Evolutionary conservation across 2,329 filamentous ascomycete genomes (phyloP), one percentile per base, ranked within the genome.

Genomic region (Laburnicola sp.): DNA sequence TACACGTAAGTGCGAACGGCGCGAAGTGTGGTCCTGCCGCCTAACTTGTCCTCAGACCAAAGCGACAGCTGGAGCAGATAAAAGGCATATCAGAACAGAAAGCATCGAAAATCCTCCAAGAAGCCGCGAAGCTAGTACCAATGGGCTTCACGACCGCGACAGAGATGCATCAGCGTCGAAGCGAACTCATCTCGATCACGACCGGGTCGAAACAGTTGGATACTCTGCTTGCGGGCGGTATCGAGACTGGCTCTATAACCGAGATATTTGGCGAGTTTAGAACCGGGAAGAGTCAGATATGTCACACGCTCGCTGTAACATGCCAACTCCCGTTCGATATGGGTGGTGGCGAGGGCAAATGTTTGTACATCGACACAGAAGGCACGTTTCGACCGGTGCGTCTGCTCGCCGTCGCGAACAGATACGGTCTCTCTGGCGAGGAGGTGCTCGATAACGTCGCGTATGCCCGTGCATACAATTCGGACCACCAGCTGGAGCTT

Each of bases 71-170:
- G 16, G 93, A 99, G 73, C 91, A 95, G 72, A 93, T 99, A 75
- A 99, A 97, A 74, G 94, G 94, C 50, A 96, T 99, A 30, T 99
- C 94, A 1, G 93, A 97, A 75, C 89, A 95, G 68, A 99, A 99
- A 72, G 94, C 95, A 2, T 86, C 84, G 30, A 97, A 97, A 70
- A 86, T 99, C 35, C 79, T 99, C 26, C 85, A 84, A 10, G 94
- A 97, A 95, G 93, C 93, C 26, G 92, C 91, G 1, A 99, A 97
- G 74, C 83, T 97, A 45, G 94, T 99, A 0, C 94, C 94, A 0
- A 96, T 99, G 92, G 94, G 94, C 36, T 99, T 99, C 72, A 99
- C 95, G 1, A 99, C 94, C 0, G 94, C 94, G 3, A 99, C 94
- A 0, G 95, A 99, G 75, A 99, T 99, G 92, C 95, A 99, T 70